Evolutionary conservation across 768 basidiomycete genomes (phyloP), one percentile per base, ranked within the genome.

Genomic region (Xerocomellus chrysenteron): DNA sequence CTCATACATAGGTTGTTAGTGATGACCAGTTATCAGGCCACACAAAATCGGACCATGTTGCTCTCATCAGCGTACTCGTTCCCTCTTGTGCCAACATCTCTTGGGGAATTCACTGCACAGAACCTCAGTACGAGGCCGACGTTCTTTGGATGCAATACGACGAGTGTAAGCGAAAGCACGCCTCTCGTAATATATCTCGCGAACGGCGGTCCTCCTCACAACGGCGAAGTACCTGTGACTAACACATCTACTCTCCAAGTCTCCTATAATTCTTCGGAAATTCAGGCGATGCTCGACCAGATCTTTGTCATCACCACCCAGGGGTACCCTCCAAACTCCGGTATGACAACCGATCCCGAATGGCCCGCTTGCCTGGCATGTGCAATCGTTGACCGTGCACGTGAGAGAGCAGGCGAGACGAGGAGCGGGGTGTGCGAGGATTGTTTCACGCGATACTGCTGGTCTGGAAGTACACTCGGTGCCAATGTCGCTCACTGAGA

Each of bases 181-280:
- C 83, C 84, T 3, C 65, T 85, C 39, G 60, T 86, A 16, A 75
- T 85, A 53, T 87, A 87, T 67, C 67, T 85, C n/a, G 83, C 84
- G 1, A 82, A 80, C 61, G 81, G 82, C 30, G 79, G 78, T 5
- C 68, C 76, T 2, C 77, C 76, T 42, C 71, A 65, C 55, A 68
- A 78, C 33, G 69, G 75, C 19, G 62, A 70, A 24, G 62, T 68
- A n/a, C 63, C 74, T 9, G 50, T 74, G 10, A 80, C 79, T 7
- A 82, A 82, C 69, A 76, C 72, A 0, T 63, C 73, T 11, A 81
- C 80, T 11, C 40, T 50, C 49, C 73, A 79, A 64, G 57, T 74
- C 26, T 44, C 68, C 6, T 83, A 81, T 63, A 45, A 60, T 2
- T 54, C 68, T 5, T 67, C 68, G 2, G 64, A 78, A 52, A 67